Base-by-base conservation (phyloP, 345 rosid genomes). In the Dovyalis caffra region DNA sequence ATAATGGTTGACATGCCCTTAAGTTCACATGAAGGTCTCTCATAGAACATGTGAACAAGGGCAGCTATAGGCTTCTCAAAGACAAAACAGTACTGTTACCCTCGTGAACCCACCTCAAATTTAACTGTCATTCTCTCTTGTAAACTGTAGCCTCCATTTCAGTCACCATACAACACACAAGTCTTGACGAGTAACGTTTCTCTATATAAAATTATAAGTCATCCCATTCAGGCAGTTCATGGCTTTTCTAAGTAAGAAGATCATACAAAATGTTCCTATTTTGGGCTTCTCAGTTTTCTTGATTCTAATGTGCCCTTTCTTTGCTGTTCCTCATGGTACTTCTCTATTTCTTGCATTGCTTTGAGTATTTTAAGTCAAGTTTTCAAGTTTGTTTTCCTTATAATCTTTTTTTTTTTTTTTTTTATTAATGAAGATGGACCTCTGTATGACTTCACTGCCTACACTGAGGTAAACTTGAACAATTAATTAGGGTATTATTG, bases 401-500 rank as follows among this genome's bases (percentile, higher is more conserved):
- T 16, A 14, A 32, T 20, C 2, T 66, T 43, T 34, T 40, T 20
- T 49, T 65, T 26, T 37, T 10, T 51, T 68, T 71, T 71, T 40
- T 57, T 73, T 26, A 25, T 68, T 71, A 47, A 16, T 80, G 73
- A 86, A 90, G 95, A 79, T 74, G 91, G 89, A 25, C 87, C 86
- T 25, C 37, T 78, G 26, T 94, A 94, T 75, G 98, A 94, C 82
- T 81, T 82, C 45, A 87, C 90, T 37, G 96, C 94, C 6, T 89
- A 90, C 68, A 84, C 85, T 0, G 85, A 90, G 96, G 98, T 94
- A 77, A 80, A 58, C 67, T 64, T 11, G 67, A 11, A 43, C 15
- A 11, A 43, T 14, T n/a, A n/a, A n/a, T 43, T 43, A 43, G 49
- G 49, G 15, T 16, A 43, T 43, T 5, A 0, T 43, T 43, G 18